phyloP scores from a whole-genome alignment of 192 early-diverging fungal genomes.

The Entomortierella beljakovae region DNA sequence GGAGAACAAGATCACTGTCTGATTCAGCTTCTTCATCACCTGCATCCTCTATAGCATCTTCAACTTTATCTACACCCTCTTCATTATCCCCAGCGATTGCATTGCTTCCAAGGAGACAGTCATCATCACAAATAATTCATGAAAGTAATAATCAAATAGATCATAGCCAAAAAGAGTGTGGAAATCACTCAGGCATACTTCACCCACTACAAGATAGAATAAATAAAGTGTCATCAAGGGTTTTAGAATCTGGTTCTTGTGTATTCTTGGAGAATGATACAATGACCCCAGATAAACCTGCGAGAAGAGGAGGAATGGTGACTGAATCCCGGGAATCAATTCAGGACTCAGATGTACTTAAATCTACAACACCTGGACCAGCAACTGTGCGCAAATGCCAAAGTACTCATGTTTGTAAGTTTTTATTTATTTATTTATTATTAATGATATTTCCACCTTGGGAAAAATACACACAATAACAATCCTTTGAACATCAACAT shows the following conservation, averaged over 20 bases:
- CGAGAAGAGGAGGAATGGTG: neutral
- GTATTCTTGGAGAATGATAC: conserved; percentile 3
- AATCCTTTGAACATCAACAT: conserved; percentile 1
- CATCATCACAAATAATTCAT: neutral
- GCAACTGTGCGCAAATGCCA: conserved; percentile 38
- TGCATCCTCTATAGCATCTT: neutral
- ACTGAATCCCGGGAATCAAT: neutral
- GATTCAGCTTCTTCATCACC: neutral
- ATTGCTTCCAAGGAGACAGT: neutral
- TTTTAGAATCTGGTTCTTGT: conserved; percentile 11
- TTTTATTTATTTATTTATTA: neutral
- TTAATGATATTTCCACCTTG: too few relatives aligned
- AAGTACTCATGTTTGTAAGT: conserved; percentile 36
- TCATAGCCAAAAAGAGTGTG: too few relatives aligned
- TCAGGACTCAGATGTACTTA: neutral
- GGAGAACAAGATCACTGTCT: neutral
- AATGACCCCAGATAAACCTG: neutral
- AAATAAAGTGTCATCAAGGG: neutral
- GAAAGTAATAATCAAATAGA: too few relatives aligned
- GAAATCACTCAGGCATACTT: too few relatives aligned
- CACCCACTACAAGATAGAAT: too few relatives aligned
- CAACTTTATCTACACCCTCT: neutral
- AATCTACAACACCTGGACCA: neutral
- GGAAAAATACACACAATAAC: too few relatives aligned
- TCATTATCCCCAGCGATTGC: neutral